Evolutionary conservation across 2,329 filamentous ascomycete genomes (phyloP), one percentile per base, ranked within the genome.

Genomic region (Phaeophleospora eucalypticola): DNA sequence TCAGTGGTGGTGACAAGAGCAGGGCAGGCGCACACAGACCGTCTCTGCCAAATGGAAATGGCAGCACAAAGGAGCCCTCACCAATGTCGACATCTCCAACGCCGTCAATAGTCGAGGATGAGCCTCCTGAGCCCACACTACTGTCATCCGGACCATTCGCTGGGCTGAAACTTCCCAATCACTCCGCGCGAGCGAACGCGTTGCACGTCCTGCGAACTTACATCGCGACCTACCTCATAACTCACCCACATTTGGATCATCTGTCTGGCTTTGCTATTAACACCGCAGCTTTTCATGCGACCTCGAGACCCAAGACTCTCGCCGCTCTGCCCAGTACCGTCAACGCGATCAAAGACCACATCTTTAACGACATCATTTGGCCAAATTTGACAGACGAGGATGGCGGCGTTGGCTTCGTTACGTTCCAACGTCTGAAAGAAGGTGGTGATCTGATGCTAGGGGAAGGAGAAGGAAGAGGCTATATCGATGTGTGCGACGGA

Each of bases 321-420:
- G 89, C 91, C 1, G 91, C 87, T 0, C 72, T 97, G 3, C 89
- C 90, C 0, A 84, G 82, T 20, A 95, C 91, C n/a, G 90, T 98
- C 42, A 79, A 88, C 37, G 90, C 91, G 0, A 84, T 98, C 68
- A 97, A 95, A 66, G 82, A 77, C 0, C 90, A 98, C 68, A 88
- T 98, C 49, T 98, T 98, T 74, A 98, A 98, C 69, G 94, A 96
- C 62, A 74, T 95, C 48, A 95, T 97, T 44, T 98, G 93, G 93
- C 93, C 93, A 0, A 98, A 98, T 58, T 72, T 98, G 33, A 94
- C 89, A 0, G 91, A 98, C 62, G 93, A 98, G 69, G 93, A 95
- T 65, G 89, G 90, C 27, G 93, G 93, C 18, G 90, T 90, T 3
- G 93, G 93, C 0, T 77, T 98, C 20, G 82, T 98, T 27, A 95